Evolutionary conservation across 495 filamentous ascomycete species (phyloP).

Genomic region (Chaetomium cochliodes): DNA sequence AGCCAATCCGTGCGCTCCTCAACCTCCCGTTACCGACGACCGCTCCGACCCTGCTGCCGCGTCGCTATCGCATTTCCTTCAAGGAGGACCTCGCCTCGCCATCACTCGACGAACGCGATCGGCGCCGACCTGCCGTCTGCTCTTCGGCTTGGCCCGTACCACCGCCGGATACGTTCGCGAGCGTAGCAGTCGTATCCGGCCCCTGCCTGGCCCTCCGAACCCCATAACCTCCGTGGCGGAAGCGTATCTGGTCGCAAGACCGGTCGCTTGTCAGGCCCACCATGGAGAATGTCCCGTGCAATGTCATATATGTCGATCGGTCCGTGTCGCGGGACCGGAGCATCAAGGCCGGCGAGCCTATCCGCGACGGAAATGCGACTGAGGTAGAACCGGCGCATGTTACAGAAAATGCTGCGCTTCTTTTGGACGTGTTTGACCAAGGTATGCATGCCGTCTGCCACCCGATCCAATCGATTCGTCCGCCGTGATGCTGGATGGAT

Average conservation of each 20-base stretch:
- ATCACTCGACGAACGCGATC: conserved; percentile 20
- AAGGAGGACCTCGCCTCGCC: neutral
- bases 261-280: conserved; percentile 46
- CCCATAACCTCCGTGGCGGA: conserved; percentile 36
- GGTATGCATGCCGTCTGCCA: conserved; percentile 36
- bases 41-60: neutral
- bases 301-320: conserved; percentile 82
- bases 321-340: conserved; percentile 61
- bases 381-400: conserved; percentile 40
- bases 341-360: conserved; percentile 17
- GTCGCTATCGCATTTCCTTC: neutral
- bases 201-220: conserved; percentile 25
- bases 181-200: conserved; percentile 13
- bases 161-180: conserved; percentile 14
- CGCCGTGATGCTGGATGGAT: neutral
- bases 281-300: conserved; percentile 71
- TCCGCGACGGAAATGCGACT: neutral
- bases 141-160: conserved; percentile 20
- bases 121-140: conserved; percentile 27
- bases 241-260: conserved; percentile 50
- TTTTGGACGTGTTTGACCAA: conserved; percentile 52
- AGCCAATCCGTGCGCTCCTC: neutral
- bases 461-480: neutral
- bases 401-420: conserved; percentile 46
- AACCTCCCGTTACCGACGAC: neutral